A percentile compares a stretch with the other conserved stretches of the same genome.
phyloP scores from a whole-genome alignment of 768 basidiomycete genomes.

The Naganishia vishniacii region DNA sequence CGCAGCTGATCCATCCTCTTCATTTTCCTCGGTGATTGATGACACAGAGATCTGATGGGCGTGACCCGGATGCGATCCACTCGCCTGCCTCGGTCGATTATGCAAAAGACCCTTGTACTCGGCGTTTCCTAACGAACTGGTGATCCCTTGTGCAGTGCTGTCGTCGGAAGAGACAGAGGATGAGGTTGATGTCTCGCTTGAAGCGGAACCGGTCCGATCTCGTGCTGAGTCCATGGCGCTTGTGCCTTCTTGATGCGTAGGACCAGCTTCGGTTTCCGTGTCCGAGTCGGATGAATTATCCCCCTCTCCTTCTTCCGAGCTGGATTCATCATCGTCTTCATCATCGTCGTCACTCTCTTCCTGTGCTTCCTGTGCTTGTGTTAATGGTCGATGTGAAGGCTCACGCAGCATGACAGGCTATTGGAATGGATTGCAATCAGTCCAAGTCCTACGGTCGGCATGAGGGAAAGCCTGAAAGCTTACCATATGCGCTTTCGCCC shows the following conservation, averaged over 20 bases:
- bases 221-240: neutral
- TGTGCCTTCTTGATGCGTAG: too few relatives aligned
- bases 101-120: neutral
- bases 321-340: constrained; percentile 33
- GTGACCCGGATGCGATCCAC: neutral
- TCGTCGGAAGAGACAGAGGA: neutral
- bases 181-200: neutral
- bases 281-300: constrained; percentile 24
- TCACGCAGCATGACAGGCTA: constrained; percentile 48
- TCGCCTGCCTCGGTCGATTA: constrained; percentile 7
- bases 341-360: constrained; percentile 35
- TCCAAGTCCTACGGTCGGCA: neutral
- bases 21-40: constrained; percentile 19
- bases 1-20: constrained; percentile 16
- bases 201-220: neutral
- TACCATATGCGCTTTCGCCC: constrained; percentile 44
- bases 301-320: constrained; percentile 2
- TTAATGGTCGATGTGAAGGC: constrained; percentile 34
- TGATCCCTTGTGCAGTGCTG: neutral
- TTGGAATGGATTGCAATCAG: neutral
- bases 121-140: neutral
- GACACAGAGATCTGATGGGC: constrained; percentile 6
- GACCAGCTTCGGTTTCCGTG: constrained; percentile 23
- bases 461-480: constrained; percentile 18
- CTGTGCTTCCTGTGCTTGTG: constrained; percentile 32